phyloP scores from a whole-genome alignment of 1,139 yeast genomes.

The Suhomyces bolitotheri region DNA sequence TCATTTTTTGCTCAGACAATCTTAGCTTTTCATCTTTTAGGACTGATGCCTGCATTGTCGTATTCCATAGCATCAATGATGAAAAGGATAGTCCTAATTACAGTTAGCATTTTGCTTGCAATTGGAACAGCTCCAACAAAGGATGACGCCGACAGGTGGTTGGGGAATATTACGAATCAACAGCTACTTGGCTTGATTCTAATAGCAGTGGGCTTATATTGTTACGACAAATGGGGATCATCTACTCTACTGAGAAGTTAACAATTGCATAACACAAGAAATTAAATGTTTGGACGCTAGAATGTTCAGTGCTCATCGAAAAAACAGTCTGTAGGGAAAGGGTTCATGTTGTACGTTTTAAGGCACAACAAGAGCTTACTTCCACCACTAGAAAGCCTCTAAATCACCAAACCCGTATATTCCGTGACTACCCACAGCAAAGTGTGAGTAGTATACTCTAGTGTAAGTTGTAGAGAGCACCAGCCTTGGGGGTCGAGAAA shows the following conservation, averaged over 20 bases:
- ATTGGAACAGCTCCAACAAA: constrained; percentile 21
- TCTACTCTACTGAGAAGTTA: constrained; percentile 16
- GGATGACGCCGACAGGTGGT: constrained; percentile 20
- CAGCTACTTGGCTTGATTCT: constrained; percentile 34
- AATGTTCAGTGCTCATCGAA: constrained; percentile 41
- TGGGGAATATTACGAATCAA: constrained; percentile 30
- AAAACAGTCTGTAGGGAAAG: constrained; percentile 11
- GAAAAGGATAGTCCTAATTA: constrained; percentile 42
- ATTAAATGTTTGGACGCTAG: constrained; percentile 50
- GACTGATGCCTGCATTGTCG: constrained; percentile 42
- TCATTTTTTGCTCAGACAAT: constrained; percentile 40
- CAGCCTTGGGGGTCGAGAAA: constrained; percentile 35
- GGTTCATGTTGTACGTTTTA: constrained; percentile 13
- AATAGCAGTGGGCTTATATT: constrained; percentile 38
- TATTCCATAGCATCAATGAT: constrained; percentile 47
- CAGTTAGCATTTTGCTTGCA: constrained; percentile 33
- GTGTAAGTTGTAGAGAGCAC: constrained; percentile 57
- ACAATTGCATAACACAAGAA: not conserved
- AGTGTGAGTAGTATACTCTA: constrained; percentile 43
- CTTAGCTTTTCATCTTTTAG: constrained; percentile 38
- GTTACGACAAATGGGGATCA: constrained; percentile 47
- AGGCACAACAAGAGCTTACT: constrained; percentile 5
- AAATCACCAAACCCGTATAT: constrained; percentile 41
- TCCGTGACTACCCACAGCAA: constrained; percentile 43
- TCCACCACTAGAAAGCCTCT: constrained; percentile 10